phyloP scores from a whole-genome alignment of 805 yeast species.

The Kregervanrija delftensis region DNA sequence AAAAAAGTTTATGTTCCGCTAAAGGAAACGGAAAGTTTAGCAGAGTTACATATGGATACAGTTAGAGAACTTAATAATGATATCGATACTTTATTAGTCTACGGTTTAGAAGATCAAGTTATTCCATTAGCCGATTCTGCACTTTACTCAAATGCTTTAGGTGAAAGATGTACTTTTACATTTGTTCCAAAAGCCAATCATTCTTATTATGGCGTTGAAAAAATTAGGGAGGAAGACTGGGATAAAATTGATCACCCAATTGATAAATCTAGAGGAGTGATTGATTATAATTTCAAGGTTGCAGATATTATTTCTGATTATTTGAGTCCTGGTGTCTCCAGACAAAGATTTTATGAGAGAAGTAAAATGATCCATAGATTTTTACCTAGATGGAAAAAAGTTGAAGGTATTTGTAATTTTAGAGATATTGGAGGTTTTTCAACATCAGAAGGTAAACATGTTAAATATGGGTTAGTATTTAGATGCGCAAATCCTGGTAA shows the following conservation, averaged over 20 bases:
- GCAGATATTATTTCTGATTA: conserved; percentile 42
- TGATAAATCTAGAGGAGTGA: conserved; percentile 28
- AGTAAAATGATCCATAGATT: conserved; percentile 30
- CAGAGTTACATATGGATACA: conserved; percentile 36
- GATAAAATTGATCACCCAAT: conserved; percentile 17
- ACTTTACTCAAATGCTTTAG: conserved; percentile 49
- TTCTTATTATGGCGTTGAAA: conserved; percentile 55
- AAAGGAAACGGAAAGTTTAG: conserved; percentile 45
- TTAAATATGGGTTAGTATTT: conserved; percentile 47
- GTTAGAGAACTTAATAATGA: conserved; percentile 34
- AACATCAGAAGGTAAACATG: conserved; percentile 33
- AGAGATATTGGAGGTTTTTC: conserved; percentile 80
- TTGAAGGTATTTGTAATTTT: conserved; percentile 67
- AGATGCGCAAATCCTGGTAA: conserved; percentile 57
- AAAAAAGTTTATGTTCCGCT: conserved; percentile 35
- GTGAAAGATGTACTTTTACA: conserved; percentile 49
- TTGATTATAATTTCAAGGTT: conserved; percentile 56
- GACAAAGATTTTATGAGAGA: conserved; percentile 41
- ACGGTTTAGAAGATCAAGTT: conserved; percentile 61
- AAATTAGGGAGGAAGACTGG: conserved; percentile 28
- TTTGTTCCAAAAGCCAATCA: conserved; percentile 73
- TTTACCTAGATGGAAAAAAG: conserved; percentile 48
- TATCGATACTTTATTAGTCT: conserved; percentile 49
- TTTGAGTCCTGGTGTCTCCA: conserved; percentile 35
- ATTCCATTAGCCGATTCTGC: conserved; percentile 62